Conservation (phyloP, 768 basidiomycete genomes). For the Tricholoma furcatifolium region DNA sequence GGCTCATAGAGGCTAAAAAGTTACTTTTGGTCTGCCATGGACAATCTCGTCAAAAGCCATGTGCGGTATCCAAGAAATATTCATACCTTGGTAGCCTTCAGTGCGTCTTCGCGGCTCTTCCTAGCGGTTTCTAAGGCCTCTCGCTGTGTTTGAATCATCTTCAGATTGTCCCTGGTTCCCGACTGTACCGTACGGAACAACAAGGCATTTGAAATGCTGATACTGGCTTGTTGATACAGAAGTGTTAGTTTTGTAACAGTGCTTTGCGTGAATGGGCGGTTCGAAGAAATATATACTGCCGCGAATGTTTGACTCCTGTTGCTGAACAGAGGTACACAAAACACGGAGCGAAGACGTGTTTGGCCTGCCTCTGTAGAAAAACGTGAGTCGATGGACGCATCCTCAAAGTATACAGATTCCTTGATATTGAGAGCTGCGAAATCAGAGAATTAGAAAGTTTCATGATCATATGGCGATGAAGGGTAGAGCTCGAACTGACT, state of each 20-base stretch:
- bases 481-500: constrained; percentile 37
- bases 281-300: constrained; percentile 65
- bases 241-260: constrained; percentile 61
- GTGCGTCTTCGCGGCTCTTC: constrained; percentile 67
- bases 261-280: constrained; percentile 61
- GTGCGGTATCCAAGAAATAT: not conserved
- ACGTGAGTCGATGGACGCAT: constrained; percentile 62
- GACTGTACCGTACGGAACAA: constrained; percentile 73
- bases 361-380: constrained; percentile 69
- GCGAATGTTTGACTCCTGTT: constrained; percentile 77
- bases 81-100: constrained; percentile 68
- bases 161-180: constrained; percentile 71
- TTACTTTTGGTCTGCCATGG: constrained; percentile 67
- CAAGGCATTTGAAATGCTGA: constrained; percentile 73
- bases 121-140: constrained; percentile 70
- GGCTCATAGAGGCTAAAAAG: constrained; percentile 76
- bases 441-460: not conserved
- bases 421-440: constrained; percentile 62
- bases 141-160: constrained; percentile 73
- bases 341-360: constrained; percentile 56
- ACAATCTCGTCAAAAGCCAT: not conserved
- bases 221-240: constrained; percentile 72
- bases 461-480: not conserved
- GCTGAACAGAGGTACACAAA: constrained; percentile 72
- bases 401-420: constrained; percentile 57